phyloP scores from a whole-genome alignment of 129 eudicot genomes.

The Saussurea involucrata region DNA sequence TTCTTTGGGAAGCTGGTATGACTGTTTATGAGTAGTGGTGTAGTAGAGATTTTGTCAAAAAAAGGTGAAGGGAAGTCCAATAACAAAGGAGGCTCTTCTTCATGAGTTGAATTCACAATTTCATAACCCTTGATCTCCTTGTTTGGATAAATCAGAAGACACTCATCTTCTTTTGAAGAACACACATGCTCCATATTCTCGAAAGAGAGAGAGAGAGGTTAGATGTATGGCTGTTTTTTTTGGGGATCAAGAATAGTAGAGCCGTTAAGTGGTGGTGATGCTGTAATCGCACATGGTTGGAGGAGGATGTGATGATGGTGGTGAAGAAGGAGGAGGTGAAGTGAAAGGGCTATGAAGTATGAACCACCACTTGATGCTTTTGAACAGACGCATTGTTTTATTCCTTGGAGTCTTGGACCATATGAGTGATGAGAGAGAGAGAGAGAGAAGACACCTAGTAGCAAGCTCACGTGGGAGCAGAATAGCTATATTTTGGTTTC shows the following conservation, averaged over 20 bases:
- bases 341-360: slow-evolving; percentile 2
- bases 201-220: background rate
- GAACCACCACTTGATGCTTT: slow-evolving; percentile 25
- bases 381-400: slow-evolving; percentile 18
- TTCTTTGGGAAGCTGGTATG: background rate
- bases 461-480: slow-evolving; percentile 26
- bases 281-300: slow-evolving; percentile 12
- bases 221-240: background rate
- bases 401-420: slow-evolving; percentile 3
- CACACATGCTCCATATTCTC: slow-evolving; percentile 4
- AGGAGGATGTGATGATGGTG: background rate
- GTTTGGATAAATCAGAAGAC: slow-evolving; percentile 12
- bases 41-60: slow-evolving; percentile 18
- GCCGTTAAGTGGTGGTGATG: slow-evolving; percentile 6
- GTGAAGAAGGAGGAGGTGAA: background rate
- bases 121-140: background rate
- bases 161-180: slow-evolving; percentile 14
- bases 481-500: slow-evolving; percentile 18
- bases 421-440: slow-evolving; percentile 11
- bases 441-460: slow-evolving; percentile 1
- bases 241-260: background rate
- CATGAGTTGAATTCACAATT: background rate
- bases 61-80: slow-evolving; percentile 38
- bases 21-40: slow-evolving; percentile 2
- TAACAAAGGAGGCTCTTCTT: slow-evolving; percentile 27